These are phyloP conservation scores for Soucietia sequanensis DNA, from an alignment of 805 yeast genomes.

Conservation along the genomic window DNA sequence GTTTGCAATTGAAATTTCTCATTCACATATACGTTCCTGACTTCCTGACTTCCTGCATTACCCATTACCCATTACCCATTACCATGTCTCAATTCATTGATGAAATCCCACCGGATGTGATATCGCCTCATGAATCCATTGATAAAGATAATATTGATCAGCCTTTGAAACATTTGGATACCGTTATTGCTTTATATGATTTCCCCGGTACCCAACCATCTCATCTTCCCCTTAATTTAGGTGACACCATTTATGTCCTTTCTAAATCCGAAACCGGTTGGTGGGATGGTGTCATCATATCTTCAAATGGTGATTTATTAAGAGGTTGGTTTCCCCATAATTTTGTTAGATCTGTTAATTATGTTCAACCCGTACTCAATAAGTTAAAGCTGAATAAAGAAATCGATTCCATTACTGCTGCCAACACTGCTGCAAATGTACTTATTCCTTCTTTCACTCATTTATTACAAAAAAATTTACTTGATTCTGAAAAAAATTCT, in stretches of 20 bases:
- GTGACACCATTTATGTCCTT: slow-evolving; percentile 72
- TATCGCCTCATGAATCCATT: slow-evolving; percentile 25
- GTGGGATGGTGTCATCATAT: slow-evolving; percentile 77
- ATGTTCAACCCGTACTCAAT: slow-evolving; percentile 40
- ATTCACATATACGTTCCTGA: no score
- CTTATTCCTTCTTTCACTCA: slow-evolving; percentile 41
- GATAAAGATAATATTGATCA: slow-evolving; percentile 15
- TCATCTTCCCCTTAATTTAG: slow-evolving; percentile 53
- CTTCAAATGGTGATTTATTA: slow-evolving; percentile 34
- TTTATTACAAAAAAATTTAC: slow-evolving; percentile 33
- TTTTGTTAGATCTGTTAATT: slow-evolving; percentile 50
- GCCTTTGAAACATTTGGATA: slow-evolving; percentile 45
- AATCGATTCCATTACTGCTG: slow-evolving; percentile 43
- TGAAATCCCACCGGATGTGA: slow-evolving; percentile 42
- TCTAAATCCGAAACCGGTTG: slow-evolving; percentile 64
- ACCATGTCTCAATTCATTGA: no score
- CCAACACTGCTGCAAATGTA: slow-evolving; percentile 47
- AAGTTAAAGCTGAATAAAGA: slow-evolving; percentile 39
- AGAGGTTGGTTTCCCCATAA: slow-evolving; percentile 88
- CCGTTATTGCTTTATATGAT: slow-evolving; percentile 58
- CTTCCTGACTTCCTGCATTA: no score
- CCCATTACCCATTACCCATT: no score
- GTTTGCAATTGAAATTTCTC: no score
- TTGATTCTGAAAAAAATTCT: slow-evolving; percentile 30
- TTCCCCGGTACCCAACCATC: slow-evolving; percentile 53